phyloP scores from a whole-genome alignment of 2,329 filamentous ascomycete genomes.

The Teratosphaeria nubilosa region DNA sequence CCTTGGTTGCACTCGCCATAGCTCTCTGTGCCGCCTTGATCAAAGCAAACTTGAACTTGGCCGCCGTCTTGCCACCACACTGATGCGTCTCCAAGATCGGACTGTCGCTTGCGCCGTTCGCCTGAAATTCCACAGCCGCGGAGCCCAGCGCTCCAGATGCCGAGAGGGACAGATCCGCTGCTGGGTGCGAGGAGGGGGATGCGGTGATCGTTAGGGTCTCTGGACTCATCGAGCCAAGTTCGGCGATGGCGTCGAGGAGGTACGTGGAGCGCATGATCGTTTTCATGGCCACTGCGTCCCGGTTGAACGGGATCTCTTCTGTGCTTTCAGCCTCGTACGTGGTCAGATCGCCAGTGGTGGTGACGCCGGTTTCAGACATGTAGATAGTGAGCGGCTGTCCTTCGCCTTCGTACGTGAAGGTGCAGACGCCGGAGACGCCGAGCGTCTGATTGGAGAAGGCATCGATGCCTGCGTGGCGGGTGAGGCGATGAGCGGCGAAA shows the following conservation, averaged over 20 bases:
- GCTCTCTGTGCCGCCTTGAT: conserved; percentile 78
- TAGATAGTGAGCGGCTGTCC: conserved; percentile 76
- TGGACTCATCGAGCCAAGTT: conserved; percentile 60
- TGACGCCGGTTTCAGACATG: conserved; percentile 75
- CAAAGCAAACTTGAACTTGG: conserved; percentile 79
- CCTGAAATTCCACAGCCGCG: conserved; percentile 49
- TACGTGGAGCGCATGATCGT: conserved; percentile 81
- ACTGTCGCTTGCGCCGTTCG: conserved; percentile 15
- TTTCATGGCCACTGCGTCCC: conserved; percentile 72
- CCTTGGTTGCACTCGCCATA: conserved; percentile 89
- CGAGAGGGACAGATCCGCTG: conserved; percentile 61
- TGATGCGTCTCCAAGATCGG: conserved; percentile 63
- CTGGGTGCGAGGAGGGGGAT: conserved; percentile 25
- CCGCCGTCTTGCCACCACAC: conserved; percentile 47
- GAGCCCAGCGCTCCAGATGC: conserved; percentile 52
- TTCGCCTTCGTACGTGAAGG: conserved; percentile 62
- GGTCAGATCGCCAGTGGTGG: conserved; percentile 78
- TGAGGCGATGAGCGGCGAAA: conserved; percentile 27
- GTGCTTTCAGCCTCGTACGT: conserved; percentile 52
- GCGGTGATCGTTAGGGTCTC: conserved; percentile 41
- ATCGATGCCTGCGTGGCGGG: conserved; percentile 38
- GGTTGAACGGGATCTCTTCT: conserved; percentile 80
- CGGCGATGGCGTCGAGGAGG: conserved; percentile 61
- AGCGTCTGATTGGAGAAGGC: conserved; percentile 77
- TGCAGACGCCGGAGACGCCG: conserved; percentile 77